A percentile compares a stretch with the other conserved stretches of the same genome.
Evolutionary conservation across 805 yeast species (phyloP).

Genomic region (Pichia rugopelliculosa): DNA sequence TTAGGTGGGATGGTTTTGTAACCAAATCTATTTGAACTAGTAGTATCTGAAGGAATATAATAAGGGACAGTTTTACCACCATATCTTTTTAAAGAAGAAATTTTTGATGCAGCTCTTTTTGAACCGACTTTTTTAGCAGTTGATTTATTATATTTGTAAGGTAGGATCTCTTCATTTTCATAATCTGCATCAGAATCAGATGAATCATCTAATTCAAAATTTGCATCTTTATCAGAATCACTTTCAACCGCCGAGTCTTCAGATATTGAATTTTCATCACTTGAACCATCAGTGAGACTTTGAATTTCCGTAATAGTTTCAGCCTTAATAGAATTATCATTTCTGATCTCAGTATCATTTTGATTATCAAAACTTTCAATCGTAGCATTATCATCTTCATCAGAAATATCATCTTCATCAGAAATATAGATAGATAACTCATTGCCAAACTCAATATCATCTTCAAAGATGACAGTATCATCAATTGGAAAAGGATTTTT

Average conservation of each 20-base stretch:
- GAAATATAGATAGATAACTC: no score
- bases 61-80: neutral
- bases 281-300: neutral
- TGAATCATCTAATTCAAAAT: neutral
- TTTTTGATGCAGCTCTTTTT: neutral
- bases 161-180: neutral
- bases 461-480: neutral
- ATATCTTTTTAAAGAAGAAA: neutral
- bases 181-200: neutral
- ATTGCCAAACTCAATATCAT: neutral
- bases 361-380: no score
- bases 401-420: neutral
- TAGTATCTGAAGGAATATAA: neutral
- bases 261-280: neutral
- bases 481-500: neutral
- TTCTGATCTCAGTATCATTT: neutral
- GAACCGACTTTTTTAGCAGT: neutral
- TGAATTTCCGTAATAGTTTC: no score
- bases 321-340: neutral
- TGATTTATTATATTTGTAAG: neutral
- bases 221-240: neutral
- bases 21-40: neutral
- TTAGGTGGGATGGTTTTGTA: neutral
- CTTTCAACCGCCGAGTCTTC: neutral
- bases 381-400: neutral